Conservation (phyloP, 306 rosid genomes). For the Casuarina equisetifolia region DNA sequence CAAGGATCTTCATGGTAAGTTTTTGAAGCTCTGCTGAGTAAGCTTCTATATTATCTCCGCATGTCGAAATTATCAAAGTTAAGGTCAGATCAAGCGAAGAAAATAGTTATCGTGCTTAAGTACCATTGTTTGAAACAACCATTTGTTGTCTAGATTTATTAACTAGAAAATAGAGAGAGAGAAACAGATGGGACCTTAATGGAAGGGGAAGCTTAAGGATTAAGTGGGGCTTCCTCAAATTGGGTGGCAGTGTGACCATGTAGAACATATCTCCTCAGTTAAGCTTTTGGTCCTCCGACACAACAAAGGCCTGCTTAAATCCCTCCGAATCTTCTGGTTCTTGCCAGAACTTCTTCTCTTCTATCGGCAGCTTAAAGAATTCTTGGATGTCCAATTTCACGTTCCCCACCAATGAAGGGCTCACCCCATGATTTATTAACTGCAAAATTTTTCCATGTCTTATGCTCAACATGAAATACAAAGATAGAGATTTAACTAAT, state of each 20-base stretch:
- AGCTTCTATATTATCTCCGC: too few species aligned
- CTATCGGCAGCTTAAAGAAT: slow-evolving; percentile 25
- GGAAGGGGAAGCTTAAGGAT: slow-evolving; percentile 25
- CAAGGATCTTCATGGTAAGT: neutral
- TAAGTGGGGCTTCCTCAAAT: slow-evolving; percentile 31
- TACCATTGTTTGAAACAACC: too few species aligned
- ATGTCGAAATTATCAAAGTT: too few species aligned
- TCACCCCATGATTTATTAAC: slow-evolving; percentile 40
- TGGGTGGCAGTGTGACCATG: neutral
- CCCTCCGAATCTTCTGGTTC: slow-evolving; percentile 25
- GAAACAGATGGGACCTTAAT: slow-evolving; percentile 5
- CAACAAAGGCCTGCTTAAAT: slow-evolving; percentile 26
- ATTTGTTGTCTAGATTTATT: too few species aligned
- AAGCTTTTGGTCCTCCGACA: slow-evolving; percentile 12
- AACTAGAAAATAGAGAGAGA: neutral
- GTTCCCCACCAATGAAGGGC: slow-evolving; percentile 19
- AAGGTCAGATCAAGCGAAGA: too few species aligned
- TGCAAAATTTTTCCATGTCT: neutral
- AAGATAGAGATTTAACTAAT: too few species aligned
- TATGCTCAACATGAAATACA: too few species aligned
- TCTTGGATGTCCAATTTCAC: slow-evolving; percentile 29
- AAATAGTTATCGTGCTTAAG: too few species aligned
- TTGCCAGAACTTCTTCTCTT: slow-evolving; percentile 31
- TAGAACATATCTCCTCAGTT: neutral
- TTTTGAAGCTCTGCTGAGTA: too few species aligned